phyloP scores from a whole-genome alignment of 2,329 filamentous ascomycete species.

The Colletotrichum horii region DNA sequence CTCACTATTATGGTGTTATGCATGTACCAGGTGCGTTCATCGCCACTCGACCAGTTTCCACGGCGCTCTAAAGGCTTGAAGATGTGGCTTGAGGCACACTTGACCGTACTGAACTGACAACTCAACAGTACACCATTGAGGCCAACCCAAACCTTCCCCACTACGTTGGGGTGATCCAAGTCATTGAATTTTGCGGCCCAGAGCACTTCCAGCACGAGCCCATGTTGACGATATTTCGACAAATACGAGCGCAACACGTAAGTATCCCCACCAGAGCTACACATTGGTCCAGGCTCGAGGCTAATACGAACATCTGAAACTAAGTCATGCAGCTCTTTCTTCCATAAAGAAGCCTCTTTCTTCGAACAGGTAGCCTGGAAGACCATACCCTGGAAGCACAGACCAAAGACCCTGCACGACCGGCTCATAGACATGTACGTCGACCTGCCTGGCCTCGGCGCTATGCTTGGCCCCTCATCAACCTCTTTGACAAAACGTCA shows the following conservation, averaged over 20 bases:
- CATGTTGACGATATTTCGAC: not conserved
- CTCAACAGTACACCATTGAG: not conserved
- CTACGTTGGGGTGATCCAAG: not conserved
- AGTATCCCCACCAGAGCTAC: not conserved
- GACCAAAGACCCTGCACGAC: not conserved
- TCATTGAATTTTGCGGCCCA: slow-evolving; percentile 2
- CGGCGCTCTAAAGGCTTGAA: too few relatives aligned
- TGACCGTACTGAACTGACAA: accelerated
- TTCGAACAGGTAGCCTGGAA: not conserved
- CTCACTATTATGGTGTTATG: slow-evolving; percentile 4
- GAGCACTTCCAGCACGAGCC: slow-evolving; percentile 7
- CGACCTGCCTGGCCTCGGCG: not conserved
- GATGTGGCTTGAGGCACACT: not conserved
- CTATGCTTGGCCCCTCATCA: not conserved
- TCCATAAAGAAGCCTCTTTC: not conserved
- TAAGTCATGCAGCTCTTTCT: slow-evolving; percentile 2
- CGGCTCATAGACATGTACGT: not conserved
- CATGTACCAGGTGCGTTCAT: not conserved
- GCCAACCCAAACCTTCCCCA: not conserved
- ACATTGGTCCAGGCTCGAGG: too few relatives aligned
- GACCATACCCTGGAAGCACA: not conserved
- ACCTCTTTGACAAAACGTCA: not conserved
- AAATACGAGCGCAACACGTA: not conserved
- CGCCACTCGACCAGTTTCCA: not conserved
- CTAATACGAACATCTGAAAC: not conserved